Evolutionary conservation across 257 asterid genomes (phyloP).

Genomic region (Gentiana straminea): DNA sequence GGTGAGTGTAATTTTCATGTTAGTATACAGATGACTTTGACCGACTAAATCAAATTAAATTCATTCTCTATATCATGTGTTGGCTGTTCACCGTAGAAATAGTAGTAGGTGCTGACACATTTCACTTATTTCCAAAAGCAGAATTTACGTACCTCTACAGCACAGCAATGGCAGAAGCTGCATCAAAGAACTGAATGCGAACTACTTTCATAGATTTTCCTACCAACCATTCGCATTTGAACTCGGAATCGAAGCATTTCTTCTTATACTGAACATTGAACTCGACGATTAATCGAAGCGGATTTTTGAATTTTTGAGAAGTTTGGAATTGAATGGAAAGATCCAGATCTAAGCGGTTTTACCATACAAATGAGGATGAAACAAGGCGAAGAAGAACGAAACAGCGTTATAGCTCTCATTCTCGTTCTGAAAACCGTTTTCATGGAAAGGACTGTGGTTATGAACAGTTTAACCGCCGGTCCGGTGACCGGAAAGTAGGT

Average conservation of each 20-base stretch:
- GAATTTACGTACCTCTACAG: background rate
- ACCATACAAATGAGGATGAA: conserved; percentile 46
- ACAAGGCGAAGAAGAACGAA: conserved; percentile 45
- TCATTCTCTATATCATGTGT: background rate
- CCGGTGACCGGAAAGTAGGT: conserved; percentile 38
- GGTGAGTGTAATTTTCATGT: no score
- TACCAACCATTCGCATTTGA: no score
- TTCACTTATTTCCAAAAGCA: background rate
- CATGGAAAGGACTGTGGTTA: background rate
- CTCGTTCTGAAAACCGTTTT: conserved; percentile 6
- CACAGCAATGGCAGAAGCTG: background rate
- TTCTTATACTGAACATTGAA: no score
- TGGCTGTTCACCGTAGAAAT: no score
- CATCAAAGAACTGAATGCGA: no score
- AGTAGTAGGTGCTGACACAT: background rate
- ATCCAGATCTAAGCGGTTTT: conserved; percentile 80
- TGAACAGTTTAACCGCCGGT: conserved; percentile 11
- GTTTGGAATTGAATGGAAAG: conserved; percentile 41
- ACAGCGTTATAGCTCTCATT: conserved; percentile 10
- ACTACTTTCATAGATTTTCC: no score
- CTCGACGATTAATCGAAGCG: no score
- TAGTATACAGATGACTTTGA: no score
- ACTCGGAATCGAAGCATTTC: no score
- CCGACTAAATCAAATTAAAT: background rate
- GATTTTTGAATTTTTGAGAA: no score